phyloP scores from a whole-genome alignment of 192 early-diverging fungal species.

The Haplosporangium gracile region DNA sequence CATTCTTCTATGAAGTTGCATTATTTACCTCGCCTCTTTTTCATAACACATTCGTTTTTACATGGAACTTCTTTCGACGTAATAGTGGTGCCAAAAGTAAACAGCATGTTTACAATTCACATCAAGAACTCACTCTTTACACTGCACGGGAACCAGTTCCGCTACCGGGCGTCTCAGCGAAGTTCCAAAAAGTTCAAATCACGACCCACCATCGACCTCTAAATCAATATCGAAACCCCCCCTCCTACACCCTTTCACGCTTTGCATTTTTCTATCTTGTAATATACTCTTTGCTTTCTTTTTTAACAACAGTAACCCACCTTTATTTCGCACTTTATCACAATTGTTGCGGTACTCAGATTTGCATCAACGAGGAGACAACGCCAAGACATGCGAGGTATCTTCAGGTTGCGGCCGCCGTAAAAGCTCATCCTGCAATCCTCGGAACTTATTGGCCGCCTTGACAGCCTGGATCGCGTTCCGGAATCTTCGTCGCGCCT shows the following conservation, averaged over 20 bases:
- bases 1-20: background rate
- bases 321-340: background rate
- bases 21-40: background rate
- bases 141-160: slow-evolving; percentile 86
- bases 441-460: slow-evolving; percentile 63
- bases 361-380: slow-evolving; percentile 20
- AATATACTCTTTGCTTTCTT: background rate
- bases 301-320: background rate
- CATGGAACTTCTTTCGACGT: slow-evolving; percentile 2
- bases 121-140: slow-evolving; percentile 64
- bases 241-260: background rate
- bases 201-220: slow-evolving; percentile 75
- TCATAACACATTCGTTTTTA: background rate
- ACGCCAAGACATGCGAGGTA: slow-evolving; percentile 26
- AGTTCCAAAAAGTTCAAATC: slow-evolving; percentile 80
- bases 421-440: background rate
- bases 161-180: slow-evolving; percentile 77
- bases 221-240: background rate
- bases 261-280: background rate
- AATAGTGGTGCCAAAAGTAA: slow-evolving; percentile 79
- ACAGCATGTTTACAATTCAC: slow-evolving; percentile 67
- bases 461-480: slow-evolving; percentile 73
- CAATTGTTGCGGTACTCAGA: background rate
- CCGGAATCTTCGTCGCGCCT: slow-evolving; percentile 60
- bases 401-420: slow-evolving; percentile 30